Evolutionary conservation across 2,329 filamentous ascomycete genomes (phyloP).

Genomic region (Alternaria sp.): DNA sequence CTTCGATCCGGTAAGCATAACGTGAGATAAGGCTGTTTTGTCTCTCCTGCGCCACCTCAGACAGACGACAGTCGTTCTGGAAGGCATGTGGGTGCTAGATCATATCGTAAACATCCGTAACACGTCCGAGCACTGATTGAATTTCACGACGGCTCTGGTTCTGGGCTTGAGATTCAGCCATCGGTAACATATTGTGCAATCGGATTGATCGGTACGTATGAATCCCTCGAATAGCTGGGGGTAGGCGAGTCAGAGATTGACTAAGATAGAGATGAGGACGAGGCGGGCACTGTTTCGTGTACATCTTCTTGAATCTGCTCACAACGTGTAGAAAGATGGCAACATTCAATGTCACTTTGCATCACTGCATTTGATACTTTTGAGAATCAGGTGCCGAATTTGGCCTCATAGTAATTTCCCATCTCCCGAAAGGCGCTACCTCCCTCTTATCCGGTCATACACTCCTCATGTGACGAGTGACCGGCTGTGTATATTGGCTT

Average conservation of each 20-base stretch:
- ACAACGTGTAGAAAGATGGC: too few species aligned
- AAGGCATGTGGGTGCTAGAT: neutral
- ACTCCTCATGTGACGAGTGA: neutral
- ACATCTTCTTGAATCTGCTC: too few species aligned
- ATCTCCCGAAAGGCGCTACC: neutral
- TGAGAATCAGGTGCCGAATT: neutral
- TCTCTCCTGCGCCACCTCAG: neutral
- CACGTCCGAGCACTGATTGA: neutral
- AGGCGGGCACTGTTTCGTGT: too few species aligned
- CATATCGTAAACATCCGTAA: neutral
- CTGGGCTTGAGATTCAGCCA: neutral
- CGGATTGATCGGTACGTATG: neutral
- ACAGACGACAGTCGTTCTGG: neutral
- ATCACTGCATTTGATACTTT: neutral
- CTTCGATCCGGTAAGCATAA: neutral
- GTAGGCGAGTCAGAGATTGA: neutral
- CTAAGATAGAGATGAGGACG: too few species aligned
- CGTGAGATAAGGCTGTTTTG: neutral
- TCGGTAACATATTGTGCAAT: neutral
- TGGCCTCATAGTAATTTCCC: neutral
- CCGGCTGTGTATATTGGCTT: neutral
- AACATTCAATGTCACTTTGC: neutral
- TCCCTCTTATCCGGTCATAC: neutral
- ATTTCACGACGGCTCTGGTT: neutral
- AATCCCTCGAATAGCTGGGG: neutral